A percentile compares a stretch with the other conserved stretches of the same genome.
Evolutionary conservation across 2,329 filamentous ascomycete species (phyloP).

Genomic region (Daldinia sp.): DNA sequence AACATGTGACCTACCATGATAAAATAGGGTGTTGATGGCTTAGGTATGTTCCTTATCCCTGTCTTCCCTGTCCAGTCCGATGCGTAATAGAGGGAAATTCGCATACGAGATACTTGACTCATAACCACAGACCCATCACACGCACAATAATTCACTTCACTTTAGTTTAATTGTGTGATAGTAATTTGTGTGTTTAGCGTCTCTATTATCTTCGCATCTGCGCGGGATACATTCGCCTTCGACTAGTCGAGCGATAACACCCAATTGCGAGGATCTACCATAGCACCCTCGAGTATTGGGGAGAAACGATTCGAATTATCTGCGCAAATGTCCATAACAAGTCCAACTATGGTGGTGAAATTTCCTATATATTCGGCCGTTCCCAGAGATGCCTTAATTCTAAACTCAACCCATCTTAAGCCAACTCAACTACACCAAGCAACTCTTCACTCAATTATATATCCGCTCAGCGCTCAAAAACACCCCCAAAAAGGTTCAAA

Average conservation of each 20-base stretch:
- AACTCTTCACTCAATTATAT: not conserved
- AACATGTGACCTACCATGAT: not conserved
- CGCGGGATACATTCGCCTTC: slow-evolving; percentile 6
- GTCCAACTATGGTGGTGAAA: not conserved
- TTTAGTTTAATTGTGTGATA: not conserved
- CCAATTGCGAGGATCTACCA: slow-evolving; percentile 19
- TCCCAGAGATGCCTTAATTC: not conserved
- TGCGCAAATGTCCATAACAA: not conserved
- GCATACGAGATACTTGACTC: not conserved
- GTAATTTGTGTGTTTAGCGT: not conserved
- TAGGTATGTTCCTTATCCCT: not conserved
- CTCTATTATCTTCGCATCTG: slow-evolving; percentile 23
- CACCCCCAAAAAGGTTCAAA: too few relatives aligned
- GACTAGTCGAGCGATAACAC: slow-evolving; percentile 7
- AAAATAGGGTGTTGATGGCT: not conserved
- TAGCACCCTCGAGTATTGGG: slow-evolving; percentile 1
- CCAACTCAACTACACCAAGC: not conserved
- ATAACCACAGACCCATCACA: not conserved
- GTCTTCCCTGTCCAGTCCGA: not conserved
- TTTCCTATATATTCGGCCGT: slow-evolving; percentile 13
- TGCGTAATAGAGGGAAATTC: not conserved
- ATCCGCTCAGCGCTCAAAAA: too few relatives aligned
- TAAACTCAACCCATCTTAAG: not conserved
- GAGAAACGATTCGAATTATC: not conserved
- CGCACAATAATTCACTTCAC: not conserved